Conservation (phyloP, 768 basidiomycete species). For the Hericium rajendrae region DNA sequence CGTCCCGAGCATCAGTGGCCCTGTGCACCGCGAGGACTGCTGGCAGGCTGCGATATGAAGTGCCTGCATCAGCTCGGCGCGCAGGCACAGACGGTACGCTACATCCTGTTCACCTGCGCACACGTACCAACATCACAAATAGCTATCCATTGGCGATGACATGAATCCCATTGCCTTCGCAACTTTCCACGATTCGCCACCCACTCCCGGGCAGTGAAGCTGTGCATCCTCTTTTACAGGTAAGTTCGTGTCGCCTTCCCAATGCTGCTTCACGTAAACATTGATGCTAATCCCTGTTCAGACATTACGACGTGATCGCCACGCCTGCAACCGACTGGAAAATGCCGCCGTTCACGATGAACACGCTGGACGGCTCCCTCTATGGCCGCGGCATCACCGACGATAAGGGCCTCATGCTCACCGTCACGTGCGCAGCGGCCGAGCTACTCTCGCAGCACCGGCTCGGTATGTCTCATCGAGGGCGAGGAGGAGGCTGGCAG, state of each 20-base stretch:
- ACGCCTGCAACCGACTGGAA: conserved; percentile 70
- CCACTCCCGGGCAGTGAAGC: conserved; percentile 36
- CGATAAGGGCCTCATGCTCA: conserved; percentile 96
- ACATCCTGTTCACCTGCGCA: too few relatives aligned
- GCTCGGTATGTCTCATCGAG: too few relatives aligned
- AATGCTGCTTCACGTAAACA: background rate
- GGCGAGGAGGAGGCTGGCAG: too few relatives aligned
- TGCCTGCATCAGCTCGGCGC: too few relatives aligned
- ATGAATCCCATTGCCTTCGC: conserved; percentile 32
- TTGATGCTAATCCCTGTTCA: conserved; percentile 17
- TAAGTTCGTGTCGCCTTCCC: conserved; percentile 21
- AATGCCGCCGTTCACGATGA: conserved; percentile 74
- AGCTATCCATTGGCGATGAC: too few relatives aligned
- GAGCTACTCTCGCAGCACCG: too few relatives aligned
- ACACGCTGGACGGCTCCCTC: conserved; percentile 79
- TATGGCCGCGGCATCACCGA: conserved; percentile 91
- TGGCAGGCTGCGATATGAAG: too few relatives aligned
- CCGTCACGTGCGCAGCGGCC: too few relatives aligned
- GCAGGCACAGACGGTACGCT: too few relatives aligned
- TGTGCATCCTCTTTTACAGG: conserved; percentile 88
- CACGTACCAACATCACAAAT: too few relatives aligned
- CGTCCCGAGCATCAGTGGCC: too few relatives aligned
- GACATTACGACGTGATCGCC: conserved; percentile 93
- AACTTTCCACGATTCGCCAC: conserved; percentile 66
- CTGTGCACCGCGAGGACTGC: too few relatives aligned